Base-by-base conservation (phyloP, 768 basidiomycete species). In the Mrakia gelida region DNA sequence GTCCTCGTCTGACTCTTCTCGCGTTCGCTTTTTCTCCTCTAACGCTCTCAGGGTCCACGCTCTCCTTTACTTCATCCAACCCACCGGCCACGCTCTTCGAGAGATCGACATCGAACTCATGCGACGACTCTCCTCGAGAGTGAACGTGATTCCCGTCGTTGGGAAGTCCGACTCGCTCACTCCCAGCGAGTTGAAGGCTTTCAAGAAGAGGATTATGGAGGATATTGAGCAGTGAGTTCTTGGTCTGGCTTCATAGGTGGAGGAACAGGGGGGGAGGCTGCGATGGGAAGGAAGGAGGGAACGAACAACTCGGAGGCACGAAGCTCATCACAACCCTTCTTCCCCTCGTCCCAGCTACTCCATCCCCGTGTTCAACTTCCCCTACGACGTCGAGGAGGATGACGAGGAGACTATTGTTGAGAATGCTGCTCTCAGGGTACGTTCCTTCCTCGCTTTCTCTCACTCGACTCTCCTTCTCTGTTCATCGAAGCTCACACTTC, bases 61-160 rank as follows among this genome's bases (percentile, higher is more conserved):
- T 34, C 87, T 98, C 76, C 88, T 99, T 76, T 98, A 98, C 87
- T 99, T 99, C 84, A 98, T 98, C 86, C 91, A 95, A 62, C 97
- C 97, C 7, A 98, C 95, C n/a, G 95, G 95, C 1, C 95, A 98
- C 82, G 87, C 94, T 38, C 86, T 99, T 82, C 89, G 97, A 79
- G 97, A 98, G 84, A 96, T 99, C 91, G 97, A 98, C 84, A 98
- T 98, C 79, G 96, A 98, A 84, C 88, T 99, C 76, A 99, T 99
- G 97, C 92, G 95, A 80, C 93, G 95, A 80, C 89, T 98, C 75
- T 96, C 97, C 3, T 95, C 95, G 34, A 92, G 95, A 76, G 97
- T 98, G 85, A 99, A 99, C 83, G 97, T 99, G 80, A 99, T 99
- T 80, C 97, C 97, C 70, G 95, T 98, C 82, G 89, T 88, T 82